Conservation (phyloP, 345 rosid genomes). For the Bretschneidera sinensis region DNA sequence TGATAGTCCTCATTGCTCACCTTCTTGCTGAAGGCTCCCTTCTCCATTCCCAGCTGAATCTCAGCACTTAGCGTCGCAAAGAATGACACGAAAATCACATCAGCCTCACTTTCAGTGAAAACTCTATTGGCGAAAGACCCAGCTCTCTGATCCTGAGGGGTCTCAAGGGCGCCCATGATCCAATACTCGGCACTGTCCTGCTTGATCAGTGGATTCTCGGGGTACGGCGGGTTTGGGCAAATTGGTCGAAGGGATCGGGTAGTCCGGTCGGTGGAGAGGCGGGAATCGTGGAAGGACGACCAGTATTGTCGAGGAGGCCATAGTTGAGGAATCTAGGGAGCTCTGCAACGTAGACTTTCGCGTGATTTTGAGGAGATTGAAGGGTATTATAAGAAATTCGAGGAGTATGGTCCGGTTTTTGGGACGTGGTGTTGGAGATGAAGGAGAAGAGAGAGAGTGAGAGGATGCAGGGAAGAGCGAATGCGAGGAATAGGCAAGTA, state of each 20-base stretch:
- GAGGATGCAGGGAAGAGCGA: constrained; percentile 34
- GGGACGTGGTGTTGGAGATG: constrained; percentile 15
- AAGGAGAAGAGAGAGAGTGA: constrained; percentile 34
- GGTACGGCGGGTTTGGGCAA: constrained; percentile 46
- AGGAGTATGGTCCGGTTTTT: background rate
- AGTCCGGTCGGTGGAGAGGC: constrained; percentile 71
- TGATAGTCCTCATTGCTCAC: constrained; percentile 65
- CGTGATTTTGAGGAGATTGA: constrained; percentile 18
- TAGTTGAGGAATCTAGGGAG: constrained; percentile 87
- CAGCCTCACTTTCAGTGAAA: constrained; percentile 45
- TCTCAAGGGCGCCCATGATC: constrained; percentile 84
- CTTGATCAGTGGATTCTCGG: constrained; percentile 82
- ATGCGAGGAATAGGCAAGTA: constrained; percentile 31
- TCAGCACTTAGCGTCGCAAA: constrained; percentile 86
- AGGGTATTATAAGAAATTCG: constrained; percentile 12
- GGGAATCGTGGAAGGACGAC: constrained; percentile 60
- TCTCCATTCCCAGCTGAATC: constrained; percentile 77
- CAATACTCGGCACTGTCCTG: constrained; percentile 99
- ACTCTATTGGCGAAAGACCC: constrained; percentile 68
- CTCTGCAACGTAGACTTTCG: constrained; percentile 71
- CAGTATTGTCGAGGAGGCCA: constrained; percentile 74
- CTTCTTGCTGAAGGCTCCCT: constrained; percentile 62
- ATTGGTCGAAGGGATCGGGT: constrained; percentile 23
- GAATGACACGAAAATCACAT: constrained; percentile 85
- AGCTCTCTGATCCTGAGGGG: constrained; percentile 38